Evolutionary conservation across 164 flowering plant genomes (phyloP), one percentile per base, ranked within the genome.

Genomic region (Annona cherimola): DNA sequence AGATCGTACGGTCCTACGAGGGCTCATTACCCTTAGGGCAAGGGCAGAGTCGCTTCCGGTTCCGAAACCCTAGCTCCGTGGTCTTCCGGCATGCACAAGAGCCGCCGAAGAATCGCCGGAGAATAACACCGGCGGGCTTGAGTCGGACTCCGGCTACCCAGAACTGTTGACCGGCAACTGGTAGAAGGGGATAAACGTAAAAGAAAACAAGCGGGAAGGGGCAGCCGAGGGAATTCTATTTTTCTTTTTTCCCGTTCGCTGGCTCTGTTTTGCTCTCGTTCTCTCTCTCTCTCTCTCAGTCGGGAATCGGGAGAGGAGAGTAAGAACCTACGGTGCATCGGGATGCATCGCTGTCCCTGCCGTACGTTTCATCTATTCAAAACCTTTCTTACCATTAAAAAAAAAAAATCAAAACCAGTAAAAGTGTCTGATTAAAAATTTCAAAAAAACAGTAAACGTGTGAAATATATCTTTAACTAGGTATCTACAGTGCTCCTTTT

Each of bases 1-100:
- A 78, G 81, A 79, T 82, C 79, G 81, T 65, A 76, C 76, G 73
- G 72, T 81, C 86, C 81, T 81, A 82, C 75, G 77, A 74, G 76
- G 78, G 83, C 73, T 87, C 82, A 81, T 81, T 76, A 77, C 76
- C 82, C 80, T 66, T 26, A 75, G 64, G 71, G 55, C 70, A 20
- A 70, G 44, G 3, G 65, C 43, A 45, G 54, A 19, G 11, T 62
- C 40, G 46, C 42, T 0, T 42, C 62, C 71, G 0, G 54, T 50
- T 16, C 19, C 18, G 20, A 70, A 75, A 67, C 78, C 74, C 72
- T 63, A 63, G 42, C 62, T 70, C 7, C 42, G 41, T n/a, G 68
- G 26, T 74, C 20, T 50, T 2, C 63, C 74, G 61, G 72, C 71
- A 35, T 71, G 80, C 70, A 77, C 73, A 35, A 43, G 45, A 1